These are phyloP conservation scores for Trametes hirsuta DNA, from an alignment of 1,284 basidiomycete species.

Conservation along the genomic window DNA sequence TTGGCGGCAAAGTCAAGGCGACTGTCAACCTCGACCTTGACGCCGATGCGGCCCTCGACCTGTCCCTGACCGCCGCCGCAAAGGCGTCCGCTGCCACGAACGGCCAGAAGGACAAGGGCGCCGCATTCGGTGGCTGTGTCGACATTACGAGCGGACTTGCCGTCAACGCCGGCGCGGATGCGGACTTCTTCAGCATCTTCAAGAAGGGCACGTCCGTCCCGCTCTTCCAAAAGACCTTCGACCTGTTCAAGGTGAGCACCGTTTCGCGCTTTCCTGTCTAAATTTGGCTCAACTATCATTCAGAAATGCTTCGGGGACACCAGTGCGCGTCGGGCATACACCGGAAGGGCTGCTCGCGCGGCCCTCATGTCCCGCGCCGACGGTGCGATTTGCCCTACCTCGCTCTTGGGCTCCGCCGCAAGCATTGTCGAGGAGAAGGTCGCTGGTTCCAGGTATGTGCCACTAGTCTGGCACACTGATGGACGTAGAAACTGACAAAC, in stretches of 20 bases:
- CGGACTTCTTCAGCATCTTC: conserved; percentile 34
- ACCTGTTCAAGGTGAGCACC: conserved; percentile 29
- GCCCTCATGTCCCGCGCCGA: conserved; percentile 12
- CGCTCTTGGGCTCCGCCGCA: conserved; percentile 4
- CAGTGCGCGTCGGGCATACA: conserved; percentile 19
- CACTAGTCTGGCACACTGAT: not conserved
- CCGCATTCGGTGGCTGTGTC: conserved; percentile 30
- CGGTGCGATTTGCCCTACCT: conserved; percentile 11
- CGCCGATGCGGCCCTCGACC: conserved; percentile 41
- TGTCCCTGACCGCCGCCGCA: conserved; percentile 36
- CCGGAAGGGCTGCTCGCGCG: conserved; percentile 15
- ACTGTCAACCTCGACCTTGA: conserved; percentile 51
- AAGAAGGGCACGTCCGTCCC: conserved; percentile 27
- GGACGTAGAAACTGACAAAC: not conserved
- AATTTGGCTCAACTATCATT: not conserved
- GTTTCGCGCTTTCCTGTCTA: too few species aligned
- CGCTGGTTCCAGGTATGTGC: conserved; percentile 14
- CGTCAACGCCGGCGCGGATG: conserved; percentile 33
- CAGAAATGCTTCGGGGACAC: conserved; percentile 29
- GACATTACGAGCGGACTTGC: conserved; percentile 31
- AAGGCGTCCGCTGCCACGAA: conserved; percentile 6
- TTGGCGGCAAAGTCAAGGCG: conserved; percentile 40
- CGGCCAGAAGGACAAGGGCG: conserved; percentile 3
- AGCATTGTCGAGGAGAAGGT: conserved; percentile 17
- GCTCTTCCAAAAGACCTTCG: conserved; percentile 33